phyloP scores from a whole-genome alignment of 129 eudicot genomes.

The Apium graveolens region DNA sequence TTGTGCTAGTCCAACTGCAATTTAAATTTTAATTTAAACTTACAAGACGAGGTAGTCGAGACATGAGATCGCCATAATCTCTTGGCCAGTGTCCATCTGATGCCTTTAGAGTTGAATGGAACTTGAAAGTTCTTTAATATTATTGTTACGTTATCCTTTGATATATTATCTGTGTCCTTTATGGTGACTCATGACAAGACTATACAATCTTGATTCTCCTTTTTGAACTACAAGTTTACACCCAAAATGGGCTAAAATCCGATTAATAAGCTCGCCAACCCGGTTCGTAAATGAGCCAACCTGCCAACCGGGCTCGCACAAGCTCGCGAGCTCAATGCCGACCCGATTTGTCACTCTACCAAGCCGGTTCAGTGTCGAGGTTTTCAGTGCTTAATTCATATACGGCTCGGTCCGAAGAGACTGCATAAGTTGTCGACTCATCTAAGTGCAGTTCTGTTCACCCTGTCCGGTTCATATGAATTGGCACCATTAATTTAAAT shows the following conservation, averaged over 20 bases:
- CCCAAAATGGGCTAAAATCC: neutral
- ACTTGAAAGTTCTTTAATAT: conserved; percentile 67
- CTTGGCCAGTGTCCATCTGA: conserved; percentile 97
- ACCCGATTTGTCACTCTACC: too few species aligned
- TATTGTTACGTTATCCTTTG: conserved; percentile 51
- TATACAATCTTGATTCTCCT: conserved; percentile 45
- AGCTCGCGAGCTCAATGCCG: too few species aligned
- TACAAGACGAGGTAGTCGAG: conserved; percentile 86
- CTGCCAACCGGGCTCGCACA: too few species aligned
- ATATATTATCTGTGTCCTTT: conserved; percentile 58
- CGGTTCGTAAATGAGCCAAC: too few species aligned
- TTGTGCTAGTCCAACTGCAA: neutral
- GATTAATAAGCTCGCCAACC: too few species aligned
- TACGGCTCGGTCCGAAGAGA: too few species aligned
- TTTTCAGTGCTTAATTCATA: too few species aligned
- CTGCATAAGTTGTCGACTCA: too few species aligned
- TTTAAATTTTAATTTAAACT: conserved; percentile 5
- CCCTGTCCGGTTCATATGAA: too few species aligned
- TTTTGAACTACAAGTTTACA: conserved; percentile 44
- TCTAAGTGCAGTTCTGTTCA: too few species aligned
- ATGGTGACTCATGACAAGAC: conserved; percentile 65
- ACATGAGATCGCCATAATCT: conserved; percentile 95
- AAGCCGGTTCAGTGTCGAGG: too few species aligned
- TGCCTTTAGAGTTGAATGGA: conserved; percentile 80
- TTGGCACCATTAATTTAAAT: too few species aligned